Evolutionary conservation across 2,329 filamentous ascomycete genomes (phyloP).

Genomic region (Xylaria sp.): DNA sequence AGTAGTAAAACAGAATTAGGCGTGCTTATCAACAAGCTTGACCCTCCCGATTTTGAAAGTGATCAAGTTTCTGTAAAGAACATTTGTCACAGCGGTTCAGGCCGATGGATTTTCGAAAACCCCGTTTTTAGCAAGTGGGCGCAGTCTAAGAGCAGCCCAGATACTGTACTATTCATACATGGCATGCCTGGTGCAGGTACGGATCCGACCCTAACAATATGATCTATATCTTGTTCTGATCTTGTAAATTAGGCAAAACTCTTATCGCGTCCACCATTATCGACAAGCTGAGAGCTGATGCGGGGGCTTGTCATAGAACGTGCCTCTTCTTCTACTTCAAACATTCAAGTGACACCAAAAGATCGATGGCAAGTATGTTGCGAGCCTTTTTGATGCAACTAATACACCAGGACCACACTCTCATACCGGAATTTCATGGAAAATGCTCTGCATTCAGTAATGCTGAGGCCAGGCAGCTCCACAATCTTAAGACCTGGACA

Average conservation of each 20-base stretch:
- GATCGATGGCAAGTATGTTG: conserved; percentile 12
- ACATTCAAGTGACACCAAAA: conserved; percentile 8
- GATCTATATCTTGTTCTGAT: background rate
- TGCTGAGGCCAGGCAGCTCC: background rate
- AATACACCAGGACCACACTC: background rate
- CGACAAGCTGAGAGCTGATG: background rate
- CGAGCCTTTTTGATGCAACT: conserved; percentile 18
- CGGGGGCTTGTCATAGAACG: background rate
- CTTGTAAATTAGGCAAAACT: conserved; percentile 17
- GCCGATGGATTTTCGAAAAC: background rate
- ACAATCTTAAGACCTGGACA: conserved; percentile 3
- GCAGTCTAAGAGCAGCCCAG: background rate
- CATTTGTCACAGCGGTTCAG: background rate
- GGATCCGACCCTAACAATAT: background rate
- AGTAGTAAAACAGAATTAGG: background rate
- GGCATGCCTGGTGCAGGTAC: conserved; percentile 33
- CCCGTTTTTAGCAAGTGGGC: background rate
- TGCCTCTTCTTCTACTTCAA: conserved; percentile 27
- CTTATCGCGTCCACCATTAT: conserved; percentile 15
- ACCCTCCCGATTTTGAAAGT: background rate
- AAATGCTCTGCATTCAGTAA: conserved; percentile 1
- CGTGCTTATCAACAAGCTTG: conserved; percentile 3
- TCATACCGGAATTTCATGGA: background rate
- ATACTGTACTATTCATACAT: conserved; percentile 24
- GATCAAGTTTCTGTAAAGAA: background rate